Conservation (phyloP, 192 early-diverging fungal genomes). For the Coemansia sp. region DNA sequence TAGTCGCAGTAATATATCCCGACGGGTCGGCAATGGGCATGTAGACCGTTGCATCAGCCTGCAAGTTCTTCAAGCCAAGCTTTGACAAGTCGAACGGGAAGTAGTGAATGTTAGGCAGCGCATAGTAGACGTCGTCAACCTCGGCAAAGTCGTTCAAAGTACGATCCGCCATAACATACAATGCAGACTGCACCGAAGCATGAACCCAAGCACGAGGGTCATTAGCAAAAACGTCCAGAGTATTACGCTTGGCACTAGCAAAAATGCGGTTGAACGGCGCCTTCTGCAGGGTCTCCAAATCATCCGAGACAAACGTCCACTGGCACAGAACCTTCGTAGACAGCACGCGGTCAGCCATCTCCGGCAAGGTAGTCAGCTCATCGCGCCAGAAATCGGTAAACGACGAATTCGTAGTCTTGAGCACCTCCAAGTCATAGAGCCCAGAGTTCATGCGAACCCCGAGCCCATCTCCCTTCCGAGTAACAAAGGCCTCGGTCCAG, state of each 20-base stretch:
- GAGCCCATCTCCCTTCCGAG: conserved; percentile 15
- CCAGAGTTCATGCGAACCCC: conserved; percentile 61
- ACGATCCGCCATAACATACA: conserved; percentile 72
- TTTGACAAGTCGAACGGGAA: conserved; percentile 70
- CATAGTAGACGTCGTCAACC: conserved; percentile 63
- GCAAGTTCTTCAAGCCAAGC: conserved; percentile 70
- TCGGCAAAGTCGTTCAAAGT: conserved; percentile 59
- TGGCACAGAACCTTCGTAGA: conserved; percentile 70
- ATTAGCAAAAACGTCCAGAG: conserved; percentile 71
- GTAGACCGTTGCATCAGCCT: conserved; percentile 67
- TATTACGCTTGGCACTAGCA: conserved; percentile 61
- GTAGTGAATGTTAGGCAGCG: conserved; percentile 78
- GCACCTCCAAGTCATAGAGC: conserved; percentile 67
- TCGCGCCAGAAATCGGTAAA: conserved; percentile 73
- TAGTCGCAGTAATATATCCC: conserved; percentile 69
- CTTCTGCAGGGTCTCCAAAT: conserved; percentile 17
- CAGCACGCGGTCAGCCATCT: conserved; percentile 74
- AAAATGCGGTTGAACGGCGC: conserved; percentile 60
- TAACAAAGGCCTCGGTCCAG: conserved; percentile 59
- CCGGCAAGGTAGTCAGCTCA: conserved; percentile 70
- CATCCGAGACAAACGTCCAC: conserved; percentile 55
- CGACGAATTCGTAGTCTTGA: conserved; percentile 81
- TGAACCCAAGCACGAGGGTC: conserved; percentile 62
- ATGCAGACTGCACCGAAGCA: conserved; percentile 76
- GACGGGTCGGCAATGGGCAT: conserved; percentile 73